A percentile compares a stretch with the other conserved stretches of the same genome.
Conservation (phyloP, 176 grass and related monocot species). For the Pharus latifolius region DNA sequence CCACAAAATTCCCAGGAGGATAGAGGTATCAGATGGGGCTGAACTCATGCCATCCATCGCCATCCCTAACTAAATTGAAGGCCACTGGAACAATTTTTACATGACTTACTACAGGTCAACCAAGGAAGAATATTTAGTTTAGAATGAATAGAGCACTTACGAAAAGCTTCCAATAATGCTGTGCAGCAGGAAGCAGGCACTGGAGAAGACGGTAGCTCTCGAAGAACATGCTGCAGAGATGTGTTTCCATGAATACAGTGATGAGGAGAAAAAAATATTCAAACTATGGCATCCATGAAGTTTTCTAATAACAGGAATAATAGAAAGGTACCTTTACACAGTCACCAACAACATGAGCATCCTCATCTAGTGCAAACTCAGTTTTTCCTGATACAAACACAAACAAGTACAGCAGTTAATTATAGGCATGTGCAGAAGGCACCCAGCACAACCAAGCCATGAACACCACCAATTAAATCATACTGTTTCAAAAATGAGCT, state of each 20-base stretch:
- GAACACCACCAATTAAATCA: slow-evolving; percentile 5
- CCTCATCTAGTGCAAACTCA: slow-evolving; percentile 84
- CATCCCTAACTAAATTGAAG: no score
- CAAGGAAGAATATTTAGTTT: slow-evolving; percentile 4
- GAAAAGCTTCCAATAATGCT: slow-evolving; percentile 93
- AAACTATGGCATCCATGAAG: slow-evolving; percentile 2
- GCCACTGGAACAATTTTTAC: neutral
- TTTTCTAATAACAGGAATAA: slow-evolving; percentile 26
- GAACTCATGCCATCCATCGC: neutral
- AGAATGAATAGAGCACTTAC: slow-evolving; percentile 41
- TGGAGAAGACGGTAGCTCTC: slow-evolving; percentile 92
- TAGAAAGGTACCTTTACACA: slow-evolving; percentile 75
- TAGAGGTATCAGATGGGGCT: no score
- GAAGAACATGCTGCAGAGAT: slow-evolving; percentile 76
- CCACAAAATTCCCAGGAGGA: neutral
- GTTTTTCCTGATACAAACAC: slow-evolving; percentile 52
- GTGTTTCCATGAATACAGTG: slow-evolving; percentile 9
- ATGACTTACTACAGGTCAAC: neutral
- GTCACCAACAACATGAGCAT: slow-evolving; percentile 95
- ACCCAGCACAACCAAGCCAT: slow-evolving; percentile 14
- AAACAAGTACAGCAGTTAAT: slow-evolving; percentile 21
- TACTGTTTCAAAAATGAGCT: slow-evolving; percentile 9
- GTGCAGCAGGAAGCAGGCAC: slow-evolving; percentile 98
- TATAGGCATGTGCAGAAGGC: neutral
- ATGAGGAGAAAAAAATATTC: slow-evolving; percentile 1